A percentile compares a stretch with the other conserved stretches of the same genome.
These are phyloP conservation scores for Cytospora leucostoma DNA, from an alignment of 2,329 filamentous ascomycete species.

Conservation along the genomic window DNA sequence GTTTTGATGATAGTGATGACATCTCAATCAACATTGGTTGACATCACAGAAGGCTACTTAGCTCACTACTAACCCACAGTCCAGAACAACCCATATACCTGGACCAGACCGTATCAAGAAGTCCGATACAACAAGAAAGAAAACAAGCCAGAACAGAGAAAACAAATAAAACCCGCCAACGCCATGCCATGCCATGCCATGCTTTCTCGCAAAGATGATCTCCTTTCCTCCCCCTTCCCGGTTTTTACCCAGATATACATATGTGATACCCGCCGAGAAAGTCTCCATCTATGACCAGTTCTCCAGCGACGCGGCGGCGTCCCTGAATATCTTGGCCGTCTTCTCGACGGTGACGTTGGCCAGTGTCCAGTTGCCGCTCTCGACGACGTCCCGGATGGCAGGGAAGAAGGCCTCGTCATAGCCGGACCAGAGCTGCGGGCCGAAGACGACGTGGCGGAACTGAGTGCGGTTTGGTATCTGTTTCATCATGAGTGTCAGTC, in stretches of 20 bases:
- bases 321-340: conserved; percentile 66
- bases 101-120: neutral
- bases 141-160: conserved; percentile 4
- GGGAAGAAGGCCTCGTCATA: conserved; percentile 74
- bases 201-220: neutral
- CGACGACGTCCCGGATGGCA: conserved; percentile 79
- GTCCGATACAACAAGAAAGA: conserved; percentile 9
- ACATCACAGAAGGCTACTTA: neutral
- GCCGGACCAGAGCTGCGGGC: conserved; percentile 75
- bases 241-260: neutral
- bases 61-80: neutral
- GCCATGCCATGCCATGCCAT: conserved; percentile 25
- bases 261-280: neutral
- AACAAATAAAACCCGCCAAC: conserved; percentile 13
- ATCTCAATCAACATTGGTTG: neutral
- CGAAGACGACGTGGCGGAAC: conserved; percentile 92
- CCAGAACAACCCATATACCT: neutral
- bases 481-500: conserved; percentile 16
- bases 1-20: neutral
- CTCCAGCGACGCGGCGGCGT: conserved; percentile 49
- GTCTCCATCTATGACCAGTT: conserved; percentile 13
- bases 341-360: conserved; percentile 71
- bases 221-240: neutral
- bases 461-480: conserved; percentile 84
- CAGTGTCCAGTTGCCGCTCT: conserved; percentile 67